These are phyloP conservation scores for Elasticomyces elasticus DNA, from an alignment of 495 filamentous ascomycete genomes.

Conservation along the genomic window DNA sequence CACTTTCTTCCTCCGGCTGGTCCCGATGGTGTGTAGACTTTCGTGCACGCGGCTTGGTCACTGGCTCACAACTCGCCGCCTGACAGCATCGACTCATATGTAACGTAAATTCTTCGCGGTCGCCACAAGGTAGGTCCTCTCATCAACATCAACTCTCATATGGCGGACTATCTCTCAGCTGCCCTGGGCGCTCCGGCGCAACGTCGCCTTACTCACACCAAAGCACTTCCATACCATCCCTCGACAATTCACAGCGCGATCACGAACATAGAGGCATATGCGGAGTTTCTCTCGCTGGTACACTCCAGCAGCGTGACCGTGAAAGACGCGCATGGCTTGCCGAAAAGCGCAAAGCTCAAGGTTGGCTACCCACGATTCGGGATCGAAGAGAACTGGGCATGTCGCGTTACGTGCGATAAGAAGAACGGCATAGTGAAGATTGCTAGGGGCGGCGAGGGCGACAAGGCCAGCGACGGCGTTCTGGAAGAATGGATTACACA, in stretches of 20 bases:
- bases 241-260: background rate
- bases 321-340: background rate
- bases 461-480: background rate
- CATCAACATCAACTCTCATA: background rate
- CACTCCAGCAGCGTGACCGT: background rate
- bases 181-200: background rate
- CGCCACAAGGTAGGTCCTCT: background rate
- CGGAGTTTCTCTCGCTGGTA: background rate
- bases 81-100: background rate
- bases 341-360: background rate
- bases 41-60: background rate
- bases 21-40: background rate
- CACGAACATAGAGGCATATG: background rate
- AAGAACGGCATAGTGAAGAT: background rate
- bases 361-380: conserved; percentile 2
- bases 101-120: background rate
- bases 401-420: background rate
- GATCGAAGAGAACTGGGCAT: conserved; percentile 1
- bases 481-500: background rate
- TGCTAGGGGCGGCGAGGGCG: background rate
- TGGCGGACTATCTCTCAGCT: background rate
- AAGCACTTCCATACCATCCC: background rate
- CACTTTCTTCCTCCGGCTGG: background rate
- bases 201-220: background rate
- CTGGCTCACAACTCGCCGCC: background rate